A percentile compares a stretch with the other conserved stretches of the same genome.
Conservation (phyloP, 768 basidiomycete species). For the Mrakia blollopis region DNA sequence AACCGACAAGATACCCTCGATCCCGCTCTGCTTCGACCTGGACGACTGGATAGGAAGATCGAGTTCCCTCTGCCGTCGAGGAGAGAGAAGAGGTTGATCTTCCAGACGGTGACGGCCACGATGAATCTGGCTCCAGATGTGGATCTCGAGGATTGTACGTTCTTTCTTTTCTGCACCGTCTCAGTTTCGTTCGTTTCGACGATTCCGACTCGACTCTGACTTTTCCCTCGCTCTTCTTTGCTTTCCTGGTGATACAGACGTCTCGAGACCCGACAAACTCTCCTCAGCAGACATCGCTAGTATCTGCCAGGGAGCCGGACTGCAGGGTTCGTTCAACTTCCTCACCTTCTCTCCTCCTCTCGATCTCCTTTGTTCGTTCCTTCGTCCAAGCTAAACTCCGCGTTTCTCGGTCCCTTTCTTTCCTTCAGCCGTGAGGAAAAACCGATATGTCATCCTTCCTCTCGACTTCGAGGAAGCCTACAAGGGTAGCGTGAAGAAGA, state of each 20-base stretch:
- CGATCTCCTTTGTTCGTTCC: background rate
- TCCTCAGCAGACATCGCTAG: conserved; percentile 94
- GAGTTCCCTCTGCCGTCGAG: conserved; percentile 94
- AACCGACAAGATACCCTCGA: conserved; percentile 98
- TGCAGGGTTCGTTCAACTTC: conserved; percentile 72
- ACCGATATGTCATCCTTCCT: conserved; percentile 80
- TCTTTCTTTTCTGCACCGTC: too few species aligned
- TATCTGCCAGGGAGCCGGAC: conserved; percentile 91
- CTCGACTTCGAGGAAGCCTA: conserved; percentile 98
- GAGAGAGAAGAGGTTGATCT: conserved; percentile 91
- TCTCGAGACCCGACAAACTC: conserved; percentile 90
- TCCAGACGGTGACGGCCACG: conserved; percentile 93
- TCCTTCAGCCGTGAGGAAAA: conserved; percentile 29
- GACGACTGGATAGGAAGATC: conserved; percentile 96
- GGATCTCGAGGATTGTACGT: conserved; percentile 93
- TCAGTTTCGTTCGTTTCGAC: too few species aligned
- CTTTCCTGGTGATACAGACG: conserved; percentile 55
- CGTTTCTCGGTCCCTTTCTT: background rate
- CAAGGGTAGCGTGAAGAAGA: conserved; percentile 98
- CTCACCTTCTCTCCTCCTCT: background rate
- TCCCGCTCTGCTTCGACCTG: conserved; percentile 92
- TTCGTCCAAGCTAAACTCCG: background rate
- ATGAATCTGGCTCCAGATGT: conserved; percentile 99
- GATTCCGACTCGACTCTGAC: too few species aligned
- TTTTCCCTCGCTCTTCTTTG: background rate